These are phyloP conservation scores for Hypoxylon lienhwacheense DNA, from an alignment of 495 filamentous ascomycete species.

Conservation along the genomic window DNA sequence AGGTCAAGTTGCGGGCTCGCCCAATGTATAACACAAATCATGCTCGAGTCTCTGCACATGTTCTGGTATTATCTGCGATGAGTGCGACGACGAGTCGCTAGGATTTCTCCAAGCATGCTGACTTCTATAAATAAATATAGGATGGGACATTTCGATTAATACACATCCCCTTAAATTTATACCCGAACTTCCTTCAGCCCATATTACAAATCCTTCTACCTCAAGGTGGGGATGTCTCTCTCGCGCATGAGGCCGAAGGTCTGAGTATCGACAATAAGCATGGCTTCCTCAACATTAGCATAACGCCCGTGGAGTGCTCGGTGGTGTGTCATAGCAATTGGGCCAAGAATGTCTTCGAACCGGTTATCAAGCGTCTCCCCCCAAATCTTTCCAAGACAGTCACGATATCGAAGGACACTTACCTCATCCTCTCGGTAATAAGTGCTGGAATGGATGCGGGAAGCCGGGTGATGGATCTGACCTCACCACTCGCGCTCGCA, in stretches of 20 bases:
- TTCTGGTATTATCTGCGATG: constrained; percentile 27
- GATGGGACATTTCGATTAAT: constrained; percentile 85
- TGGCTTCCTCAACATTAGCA: constrained; percentile 88
- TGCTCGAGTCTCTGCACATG: constrained; percentile 20
- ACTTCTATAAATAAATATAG: constrained; percentile 50
- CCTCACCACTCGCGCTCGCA: constrained; percentile 85
- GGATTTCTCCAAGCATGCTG: constrained; percentile 15
- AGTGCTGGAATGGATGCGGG: constrained; percentile 89
- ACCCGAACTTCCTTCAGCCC: constrained; percentile 77
- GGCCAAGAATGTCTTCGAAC: constrained; percentile 72
- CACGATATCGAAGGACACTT: constrained; percentile 78
- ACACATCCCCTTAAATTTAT: constrained; percentile 84
- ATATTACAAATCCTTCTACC: constrained; percentile 82
- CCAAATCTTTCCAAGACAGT: constrained; percentile 55
- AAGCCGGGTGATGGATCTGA: constrained; percentile 89
- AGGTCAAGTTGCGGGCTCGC: constrained; percentile 12
- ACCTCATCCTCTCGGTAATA: constrained; percentile 83
- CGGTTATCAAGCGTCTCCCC: constrained; percentile 60
- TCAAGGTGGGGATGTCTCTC: constrained; percentile 35
- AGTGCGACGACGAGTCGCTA: constrained; percentile 20
- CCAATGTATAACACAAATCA: constrained; percentile 26
- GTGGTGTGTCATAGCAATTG: constrained; percentile 80
- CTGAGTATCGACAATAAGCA: constrained; percentile 56
- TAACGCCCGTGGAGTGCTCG: constrained; percentile 92
- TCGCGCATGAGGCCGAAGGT: constrained; percentile 43